phyloP scores from a whole-genome alignment of 176 grass and related monocot species.

The Paspalum vaginatum region DNA sequence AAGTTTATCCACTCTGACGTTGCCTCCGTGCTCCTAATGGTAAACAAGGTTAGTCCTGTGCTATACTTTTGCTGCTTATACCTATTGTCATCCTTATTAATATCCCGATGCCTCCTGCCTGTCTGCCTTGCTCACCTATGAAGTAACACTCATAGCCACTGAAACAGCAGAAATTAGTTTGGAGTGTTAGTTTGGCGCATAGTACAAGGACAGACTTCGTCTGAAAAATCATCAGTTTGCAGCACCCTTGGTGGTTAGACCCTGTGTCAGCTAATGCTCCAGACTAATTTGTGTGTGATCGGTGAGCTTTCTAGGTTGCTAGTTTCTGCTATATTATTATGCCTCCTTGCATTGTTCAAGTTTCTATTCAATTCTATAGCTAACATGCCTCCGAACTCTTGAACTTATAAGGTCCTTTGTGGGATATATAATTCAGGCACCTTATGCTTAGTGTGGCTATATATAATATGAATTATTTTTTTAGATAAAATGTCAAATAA shows the following conservation, averaged over 20 bases:
- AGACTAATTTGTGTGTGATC: neutral
- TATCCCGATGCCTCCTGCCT: neutral
- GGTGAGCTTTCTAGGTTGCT: neutral
- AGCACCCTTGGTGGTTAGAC: neutral
- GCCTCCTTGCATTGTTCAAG: slow-evolving; percentile 1
- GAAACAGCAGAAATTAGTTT: neutral
- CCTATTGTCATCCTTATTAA: neutral
- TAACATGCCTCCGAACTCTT: slow-evolving; percentile 5
- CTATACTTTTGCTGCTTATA: neutral
- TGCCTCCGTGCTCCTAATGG: slow-evolving; percentile 38
- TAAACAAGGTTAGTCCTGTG: slow-evolving; percentile 37
- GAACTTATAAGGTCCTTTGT: neutral
- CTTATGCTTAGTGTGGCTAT: neutral
- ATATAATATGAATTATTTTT: neutral
- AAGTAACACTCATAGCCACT: neutral
- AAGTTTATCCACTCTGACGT: slow-evolving; percentile 83
- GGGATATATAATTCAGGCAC: neutral
- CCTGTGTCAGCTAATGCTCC: neutral
- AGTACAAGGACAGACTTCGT: neutral
- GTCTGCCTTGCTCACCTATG: neutral
- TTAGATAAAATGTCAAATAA: neutral
- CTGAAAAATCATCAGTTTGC: neutral
- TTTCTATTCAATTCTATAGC: neutral
- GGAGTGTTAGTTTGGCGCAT: neutral
- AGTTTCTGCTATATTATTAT: slow-evolving; percentile 10